phyloP scores from a whole-genome alignment of 352 stramenopile genomes.

The Phytopythium mirpurense region DNA sequence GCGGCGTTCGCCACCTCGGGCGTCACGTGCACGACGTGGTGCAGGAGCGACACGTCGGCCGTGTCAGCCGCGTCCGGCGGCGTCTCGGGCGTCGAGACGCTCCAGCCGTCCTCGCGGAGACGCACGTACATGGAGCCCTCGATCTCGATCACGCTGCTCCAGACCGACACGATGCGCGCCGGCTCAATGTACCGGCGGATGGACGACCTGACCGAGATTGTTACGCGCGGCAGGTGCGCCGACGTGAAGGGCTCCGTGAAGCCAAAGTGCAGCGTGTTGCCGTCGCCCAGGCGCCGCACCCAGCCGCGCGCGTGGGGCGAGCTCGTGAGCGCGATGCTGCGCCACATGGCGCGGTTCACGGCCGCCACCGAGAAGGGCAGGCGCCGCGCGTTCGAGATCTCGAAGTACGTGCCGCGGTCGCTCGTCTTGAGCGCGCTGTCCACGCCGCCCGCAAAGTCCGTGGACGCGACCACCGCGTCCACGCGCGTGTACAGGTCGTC shows the following conservation, averaged over 20 bases:
- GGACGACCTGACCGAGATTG: constrained; percentile 14
- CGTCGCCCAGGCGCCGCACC: constrained; percentile 11
- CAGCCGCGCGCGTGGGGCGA: constrained; percentile 7
- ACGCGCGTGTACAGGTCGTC: constrained; percentile 16
- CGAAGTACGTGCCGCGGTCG: constrained; percentile 14
- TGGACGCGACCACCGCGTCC: constrained; percentile 11
- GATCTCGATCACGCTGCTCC: constrained; percentile 29
- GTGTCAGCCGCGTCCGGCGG: constrained; percentile 9
- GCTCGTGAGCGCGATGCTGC: constrained; percentile 4
- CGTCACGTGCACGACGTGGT: constrained; percentile 15
- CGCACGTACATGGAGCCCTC: constrained; percentile 24
- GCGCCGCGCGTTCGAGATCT: constrained; percentile 12
- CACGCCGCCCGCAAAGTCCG: constrained; percentile 9
- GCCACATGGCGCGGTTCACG: constrained; percentile 21
- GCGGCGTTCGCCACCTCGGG: constrained; percentile 16
- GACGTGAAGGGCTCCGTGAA: constrained; percentile 21
- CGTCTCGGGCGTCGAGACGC: constrained; percentile 9
- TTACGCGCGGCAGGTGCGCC: constrained; percentile 12
- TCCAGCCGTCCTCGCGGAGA: constrained; percentile 30
- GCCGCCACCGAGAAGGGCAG: constrained; percentile 22
- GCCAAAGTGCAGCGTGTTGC: constrained; percentile 22
- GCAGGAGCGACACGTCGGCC: constrained; percentile 8
- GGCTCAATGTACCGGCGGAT: constrained; percentile 21
- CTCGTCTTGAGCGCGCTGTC: not conserved
- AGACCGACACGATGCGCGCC: constrained; percentile 20